Base-by-base conservation (phyloP, 2,329 filamentous ascomycete genomes). In the Setomelanomma holmii region DNA sequence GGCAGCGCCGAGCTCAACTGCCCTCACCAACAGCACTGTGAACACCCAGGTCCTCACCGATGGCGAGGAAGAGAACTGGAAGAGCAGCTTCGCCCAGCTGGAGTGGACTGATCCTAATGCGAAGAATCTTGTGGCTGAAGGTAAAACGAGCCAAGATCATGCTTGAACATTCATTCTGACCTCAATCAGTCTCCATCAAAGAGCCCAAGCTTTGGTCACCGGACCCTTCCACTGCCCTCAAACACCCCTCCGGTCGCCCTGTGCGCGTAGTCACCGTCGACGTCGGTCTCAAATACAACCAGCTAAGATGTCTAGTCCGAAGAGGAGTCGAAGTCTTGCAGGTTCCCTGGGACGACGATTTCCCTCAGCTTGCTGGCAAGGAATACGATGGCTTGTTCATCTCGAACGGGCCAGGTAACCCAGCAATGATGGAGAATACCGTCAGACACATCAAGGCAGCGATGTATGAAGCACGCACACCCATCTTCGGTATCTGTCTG, bases 201-300 rank as follows among this genome's bases (percentile, higher is more conserved):
- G 80, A 88, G 60, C 91, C 93, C 51, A 93, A 91, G 75, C 83
- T 96, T 51, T 98, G 93, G 79, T 86, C 87, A 66, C 92, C 93
- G 47, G 85, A 86, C 59, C 78, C 86, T 27, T 84, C 86, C 52
- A 84, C 82, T 67, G 86, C 88, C 58, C 84, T 96, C 67, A 89
- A 90, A 77, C 92, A 96, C 78, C 89, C 93, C 35, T 96, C 91
- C 50, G 95, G 93, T 56, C 89, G 93, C 66, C 84, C 88, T 43
- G 84, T 98, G 53, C 90, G 93, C 72, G 88, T 99, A 56, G 82
- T 98, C 44, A 96, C 92, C 74, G 85, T 99, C 64, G 95, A 99
- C 79, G 93, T 99, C 64, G 95, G 95, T 75, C 88, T 98, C 82
- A 99, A 99, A 79, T 97, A 91, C 80, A 99, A 98, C 80, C 95